phyloP scores from a whole-genome alignment of 805 yeast species.

The Spathaspora passalidarum region DNA sequence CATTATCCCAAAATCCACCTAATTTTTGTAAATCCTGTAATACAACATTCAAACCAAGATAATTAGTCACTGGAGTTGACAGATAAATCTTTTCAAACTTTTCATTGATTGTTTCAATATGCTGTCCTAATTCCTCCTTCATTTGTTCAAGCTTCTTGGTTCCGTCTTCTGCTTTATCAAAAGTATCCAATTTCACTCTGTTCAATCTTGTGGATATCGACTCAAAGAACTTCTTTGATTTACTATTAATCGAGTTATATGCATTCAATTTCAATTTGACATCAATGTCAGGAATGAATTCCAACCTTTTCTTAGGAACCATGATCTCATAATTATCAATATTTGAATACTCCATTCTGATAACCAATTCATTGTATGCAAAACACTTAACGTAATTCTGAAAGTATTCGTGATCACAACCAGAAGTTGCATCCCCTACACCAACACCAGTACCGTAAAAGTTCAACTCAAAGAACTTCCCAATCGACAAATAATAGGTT shows the following conservation, averaged over 20 bases:
- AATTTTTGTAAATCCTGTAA: constrained; percentile 72
- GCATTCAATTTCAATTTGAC: constrained; percentile 66
- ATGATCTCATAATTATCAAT: constrained; percentile 77
- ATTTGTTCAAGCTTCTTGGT: constrained; percentile 55
- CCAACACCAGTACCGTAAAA: constrained; percentile 57
- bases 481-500: constrained; percentile 89
- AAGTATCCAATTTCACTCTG: constrained; percentile 73
- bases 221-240: constrained; percentile 61
- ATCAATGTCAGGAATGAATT: constrained; percentile 71
- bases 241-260: constrained; percentile 49
- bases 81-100: constrained; percentile 53
- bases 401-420: constrained; percentile 78
- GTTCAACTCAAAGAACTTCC: constrained; percentile 83
- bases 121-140: constrained; percentile 49
- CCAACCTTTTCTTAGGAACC: constrained; percentile 68
- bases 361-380: constrained; percentile 73
- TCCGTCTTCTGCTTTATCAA: constrained; percentile 72
- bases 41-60: constrained; percentile 66
- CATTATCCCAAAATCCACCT: constrained; percentile 85
- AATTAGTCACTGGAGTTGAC: constrained; percentile 57
- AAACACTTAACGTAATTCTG: constrained; percentile 82
- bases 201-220: constrained; percentile 68
- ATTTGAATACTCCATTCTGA: constrained; percentile 71
- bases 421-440: constrained; percentile 15
- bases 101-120: constrained; percentile 43